phyloP scores from a whole-genome alignment of 495 filamentous ascomycete species.

The Aspergillus baeticus region DNA sequence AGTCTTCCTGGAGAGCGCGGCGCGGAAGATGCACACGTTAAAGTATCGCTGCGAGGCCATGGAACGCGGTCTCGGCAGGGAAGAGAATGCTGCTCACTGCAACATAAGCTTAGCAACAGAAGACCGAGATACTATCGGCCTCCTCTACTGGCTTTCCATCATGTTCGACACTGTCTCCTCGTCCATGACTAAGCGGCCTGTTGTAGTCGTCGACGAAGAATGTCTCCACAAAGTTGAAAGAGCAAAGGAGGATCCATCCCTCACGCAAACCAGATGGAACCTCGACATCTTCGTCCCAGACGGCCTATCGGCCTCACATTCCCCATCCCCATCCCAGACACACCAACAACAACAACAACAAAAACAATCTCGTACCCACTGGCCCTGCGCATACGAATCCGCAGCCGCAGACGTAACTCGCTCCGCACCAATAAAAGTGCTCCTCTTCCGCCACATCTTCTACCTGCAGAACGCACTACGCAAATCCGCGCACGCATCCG shows the following conservation, averaged over 20 bases:
- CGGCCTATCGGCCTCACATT: too few species aligned
- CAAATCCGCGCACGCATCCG: neutral
- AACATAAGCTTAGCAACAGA: neutral
- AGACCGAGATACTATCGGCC: neutral
- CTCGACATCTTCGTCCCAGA: neutral
- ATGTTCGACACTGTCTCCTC: neutral
- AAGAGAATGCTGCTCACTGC: neutral
- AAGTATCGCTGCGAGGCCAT: neutral
- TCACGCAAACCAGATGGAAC: neutral
- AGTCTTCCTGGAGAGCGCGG: neutral
- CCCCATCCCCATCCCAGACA: too few species aligned
- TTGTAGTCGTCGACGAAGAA: neutral
- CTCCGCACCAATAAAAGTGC: neutral
- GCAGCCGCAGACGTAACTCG: neutral
- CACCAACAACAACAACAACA: too few species aligned
- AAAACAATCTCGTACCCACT: too few species aligned
- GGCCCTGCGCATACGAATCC: neutral
- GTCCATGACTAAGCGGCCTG: neutral
- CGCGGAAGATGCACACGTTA: neutral
- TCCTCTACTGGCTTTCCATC: neutral
- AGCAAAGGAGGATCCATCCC: neutral
- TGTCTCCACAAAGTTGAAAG: neutral
- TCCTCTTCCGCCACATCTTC: neutral
- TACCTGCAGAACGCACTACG: neutral
- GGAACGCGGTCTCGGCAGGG: neutral